A percentile compares a stretch with the other conserved stretches of the same genome.
Conservation (phyloP, 805 yeast genomes). For the Saturnispora kantuleensis region DNA sequence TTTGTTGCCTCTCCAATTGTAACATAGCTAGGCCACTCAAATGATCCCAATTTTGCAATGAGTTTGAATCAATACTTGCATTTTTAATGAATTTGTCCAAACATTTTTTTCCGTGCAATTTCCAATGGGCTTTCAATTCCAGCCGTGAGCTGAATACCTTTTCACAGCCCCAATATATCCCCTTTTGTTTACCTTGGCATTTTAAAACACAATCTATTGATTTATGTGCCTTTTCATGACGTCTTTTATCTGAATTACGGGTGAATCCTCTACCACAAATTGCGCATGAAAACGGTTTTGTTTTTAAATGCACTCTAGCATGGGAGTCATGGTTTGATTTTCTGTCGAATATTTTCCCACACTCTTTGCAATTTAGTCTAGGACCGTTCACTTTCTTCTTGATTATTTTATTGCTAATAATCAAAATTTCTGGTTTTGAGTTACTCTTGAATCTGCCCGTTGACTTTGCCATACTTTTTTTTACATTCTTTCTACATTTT, state of each 20-base stretch:
- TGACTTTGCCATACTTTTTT: no score
- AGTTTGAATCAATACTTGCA: conserved; percentile 1
- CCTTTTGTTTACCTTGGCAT: conserved; percentile 6
- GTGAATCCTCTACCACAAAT: conserved; percentile 11
- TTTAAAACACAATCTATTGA: background rate
- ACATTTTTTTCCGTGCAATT: conserved; percentile 1
- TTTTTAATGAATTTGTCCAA: conserved; percentile 2
- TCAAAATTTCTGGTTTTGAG: no score
- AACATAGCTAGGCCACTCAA: background rate
- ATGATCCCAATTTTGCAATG: conserved; percentile 1
- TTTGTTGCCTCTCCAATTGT: conserved; percentile 6
- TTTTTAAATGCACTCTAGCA: conserved; percentile 9
- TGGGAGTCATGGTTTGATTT: conserved; percentile 15
- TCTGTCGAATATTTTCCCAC: conserved; percentile 11
- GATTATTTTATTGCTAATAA: background rate
- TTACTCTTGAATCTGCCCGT: no score
- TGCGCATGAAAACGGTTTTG: conserved; percentile 10
- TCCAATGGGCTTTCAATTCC: conserved; percentile 11
- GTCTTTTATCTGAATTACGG: conserved; percentile 10
- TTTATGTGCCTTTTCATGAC: conserved; percentile 12
- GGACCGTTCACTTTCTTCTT: background rate
- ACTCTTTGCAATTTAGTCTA: conserved; percentile 4
- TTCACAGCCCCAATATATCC: conserved; percentile 8
- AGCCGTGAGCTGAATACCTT: background rate
- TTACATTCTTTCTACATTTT: no score